Base-by-base conservation (phyloP, 2,329 filamentous ascomycete species). In the Trichocomaceae sp. region DNA sequence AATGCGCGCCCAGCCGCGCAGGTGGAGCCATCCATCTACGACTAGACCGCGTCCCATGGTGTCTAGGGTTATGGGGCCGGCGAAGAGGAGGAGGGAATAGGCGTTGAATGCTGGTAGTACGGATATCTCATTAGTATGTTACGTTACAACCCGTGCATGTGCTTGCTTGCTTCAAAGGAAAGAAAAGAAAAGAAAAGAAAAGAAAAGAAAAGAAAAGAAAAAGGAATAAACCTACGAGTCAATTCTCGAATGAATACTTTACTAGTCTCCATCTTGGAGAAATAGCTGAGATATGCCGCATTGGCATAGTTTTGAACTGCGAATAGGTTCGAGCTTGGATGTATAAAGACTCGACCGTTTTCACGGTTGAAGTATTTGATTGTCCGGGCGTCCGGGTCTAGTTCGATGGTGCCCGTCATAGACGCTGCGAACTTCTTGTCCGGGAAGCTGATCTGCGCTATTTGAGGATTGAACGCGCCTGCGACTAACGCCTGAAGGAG, bases 361-460 rank as follows among this genome's bases (percentile, higher is more conserved):
- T 90, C 87, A 65, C 88, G 85, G 61, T 87, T 89, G 72, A 90
- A 97, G 74, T 91, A 99, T 68, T 90, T 93, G 72, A 99, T 96
- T 2, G 87, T 88, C 52, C 85, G 81, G 4, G 92, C 92, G 71
- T 97, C 92, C 0, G 92, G 92, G 66, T 99, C 93, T 6, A 96
- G 79, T 68, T 93, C 92, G 1, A 97, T 88, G 0, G 93, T 89
- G 7, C 93, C 93, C 1, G 89, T 88, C 59, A 95, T 83, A 2
- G 88, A 90, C 35, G 85, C 84, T 12, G 88, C 88, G 70, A 95
- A 99, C 71, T 96, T 97, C 76, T 95, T 95, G 73, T 96, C 90
- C 0, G 93, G 93, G 62, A 96, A 89, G 60, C 90, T 86, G 66
- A 99, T 96, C 52, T 91, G 84, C 13, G 90, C 90, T 60, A 96